These are phyloP conservation scores for Alloteropsis semialata DNA, from an alignment of 176 grass and related monocot species.

Conservation along the genomic window DNA sequence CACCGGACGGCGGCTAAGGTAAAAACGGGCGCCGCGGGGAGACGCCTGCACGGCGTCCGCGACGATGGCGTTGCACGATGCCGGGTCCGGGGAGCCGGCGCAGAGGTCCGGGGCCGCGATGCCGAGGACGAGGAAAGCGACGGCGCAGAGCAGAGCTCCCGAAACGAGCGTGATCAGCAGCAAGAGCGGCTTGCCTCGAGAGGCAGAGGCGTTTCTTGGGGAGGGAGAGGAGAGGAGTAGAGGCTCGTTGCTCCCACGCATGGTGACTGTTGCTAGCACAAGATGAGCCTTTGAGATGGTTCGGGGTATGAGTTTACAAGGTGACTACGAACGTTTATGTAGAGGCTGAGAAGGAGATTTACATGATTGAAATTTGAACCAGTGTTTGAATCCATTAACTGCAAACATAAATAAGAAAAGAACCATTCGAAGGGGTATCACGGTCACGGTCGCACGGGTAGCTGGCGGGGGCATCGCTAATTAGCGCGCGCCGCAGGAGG, in stretches of 20 bases:
- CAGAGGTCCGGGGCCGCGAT: slow-evolving; percentile 32
- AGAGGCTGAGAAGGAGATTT: not conserved
- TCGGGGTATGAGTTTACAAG: not conserved
- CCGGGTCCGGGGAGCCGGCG: slow-evolving; percentile 30
- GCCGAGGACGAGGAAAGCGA: slow-evolving; percentile 3
- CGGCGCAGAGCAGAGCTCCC: slow-evolving; percentile 19
- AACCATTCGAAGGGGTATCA: not conserved
- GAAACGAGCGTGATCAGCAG: not conserved
- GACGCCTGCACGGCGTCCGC: slow-evolving; percentile 16
- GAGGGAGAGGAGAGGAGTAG: slow-evolving; percentile 38
- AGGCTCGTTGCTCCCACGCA: slow-evolving; percentile 21
- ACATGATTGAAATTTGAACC: not conserved
- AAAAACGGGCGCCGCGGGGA: not conserved
- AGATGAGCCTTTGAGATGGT: not conserved
- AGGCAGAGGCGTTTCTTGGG: not conserved
- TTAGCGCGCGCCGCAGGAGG: too few species aligned
- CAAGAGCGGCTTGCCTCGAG: not conserved
- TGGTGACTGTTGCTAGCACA: not conserved
- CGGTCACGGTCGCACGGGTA: not conserved
- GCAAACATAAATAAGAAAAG: not conserved
- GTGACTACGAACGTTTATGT: not conserved
- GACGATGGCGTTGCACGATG: slow-evolving; percentile 49
- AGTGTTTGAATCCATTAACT: not conserved
- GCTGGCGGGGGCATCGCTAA: too few species aligned
- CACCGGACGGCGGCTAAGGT: not conserved